Evolutionary conservation across 1,139 yeast species (phyloP), one percentile per base, ranked within the genome.

Genomic region (Eremothecium coryli): DNA sequence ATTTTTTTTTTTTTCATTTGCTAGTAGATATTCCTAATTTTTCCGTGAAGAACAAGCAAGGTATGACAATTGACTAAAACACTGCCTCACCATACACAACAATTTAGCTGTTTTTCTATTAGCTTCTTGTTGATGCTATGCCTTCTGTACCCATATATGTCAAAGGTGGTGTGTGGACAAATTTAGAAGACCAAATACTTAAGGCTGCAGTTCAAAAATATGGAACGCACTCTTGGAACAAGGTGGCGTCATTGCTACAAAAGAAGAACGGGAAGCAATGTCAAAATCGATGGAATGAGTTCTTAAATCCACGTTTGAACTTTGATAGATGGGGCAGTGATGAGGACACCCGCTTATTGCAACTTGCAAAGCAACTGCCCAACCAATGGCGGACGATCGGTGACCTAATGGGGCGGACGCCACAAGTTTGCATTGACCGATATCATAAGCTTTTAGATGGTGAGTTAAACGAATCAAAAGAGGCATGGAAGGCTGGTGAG

Each of bases 341-440:
- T 21, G 95, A 88, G 39, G 98, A 90, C 54, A 78, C 73, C 35
- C 71, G 72, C 53, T 64, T 90, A 32, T 57, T 88, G 38, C 69
- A 70, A 31, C 51, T 85, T 42, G 88, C 82, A 0, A 72, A 73
- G 46, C 56, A 77, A 21, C 64, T 88, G 50, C 97, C 97, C 2
- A 86, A 88, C 40, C 97, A 88, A 59, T 90, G 98, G 98, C 69
- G 94, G 32, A 77, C 93, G 2, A 82, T 90, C 20, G 82, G 94
- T 1, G 76, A 84, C 4, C 58, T 78, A 8, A 65, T 88, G 56
- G 93, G 90, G 0, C 64, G 96, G 37, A 82, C 97, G 0, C 90
- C 95, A 0, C 76, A 85, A 10, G 84, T 79, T 41, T 85, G 95
- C 59, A 73, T 82, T n/a, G 95, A 86, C 45, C 62, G 97, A 40